Percentiles rank a stretch among this genome's conserved stretches.
Conservation (phyloP, 306 rosid species). For the Trifolium fragiferum region DNA sequence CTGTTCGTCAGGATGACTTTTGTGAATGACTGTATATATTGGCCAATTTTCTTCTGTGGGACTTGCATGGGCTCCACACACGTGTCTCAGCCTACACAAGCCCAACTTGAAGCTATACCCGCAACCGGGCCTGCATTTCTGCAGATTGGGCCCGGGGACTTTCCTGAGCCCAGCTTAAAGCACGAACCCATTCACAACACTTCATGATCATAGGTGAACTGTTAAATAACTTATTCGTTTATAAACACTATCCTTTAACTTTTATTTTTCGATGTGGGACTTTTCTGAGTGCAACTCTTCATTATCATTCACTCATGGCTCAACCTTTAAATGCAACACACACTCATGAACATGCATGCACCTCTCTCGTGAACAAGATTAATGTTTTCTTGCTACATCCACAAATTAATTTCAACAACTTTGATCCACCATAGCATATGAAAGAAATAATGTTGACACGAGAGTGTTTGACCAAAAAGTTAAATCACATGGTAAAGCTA, state of each 20-base stretch:
- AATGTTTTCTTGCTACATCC: conserved; percentile 19
- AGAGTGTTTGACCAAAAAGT: background rate
- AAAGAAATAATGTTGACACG: conserved; percentile 18
- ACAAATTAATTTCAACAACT: conserved; percentile 45
- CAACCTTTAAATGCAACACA: background rate
- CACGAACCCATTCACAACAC: conserved; percentile 35
- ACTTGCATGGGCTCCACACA: conserved; percentile 37
- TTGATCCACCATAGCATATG: conserved; percentile 36
- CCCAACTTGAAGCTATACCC: background rate
- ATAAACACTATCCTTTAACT: fast-evolving
- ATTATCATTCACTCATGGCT: background rate
- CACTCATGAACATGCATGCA: background rate
- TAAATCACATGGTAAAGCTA: conserved; percentile 16
- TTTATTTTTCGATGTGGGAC: background rate
- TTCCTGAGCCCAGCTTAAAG: conserved; percentile 23
- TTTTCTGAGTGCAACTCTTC: background rate
- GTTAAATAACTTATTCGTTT: fast-evolving
- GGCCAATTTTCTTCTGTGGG: conserved; percentile 18
- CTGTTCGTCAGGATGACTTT: conserved; percentile 27
- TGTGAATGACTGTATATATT: conserved; percentile 34
- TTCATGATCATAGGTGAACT: background rate
- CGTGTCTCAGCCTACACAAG: conserved; percentile 43
- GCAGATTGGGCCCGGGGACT: conserved; percentile 36
- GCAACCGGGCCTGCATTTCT: conserved; percentile 37
- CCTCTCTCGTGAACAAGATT: conserved; percentile 8